These are phyloP conservation scores for Fusarium nygamai DNA, from an alignment of 2,329 filamentous ascomycete species.

Conservation along the genomic window DNA sequence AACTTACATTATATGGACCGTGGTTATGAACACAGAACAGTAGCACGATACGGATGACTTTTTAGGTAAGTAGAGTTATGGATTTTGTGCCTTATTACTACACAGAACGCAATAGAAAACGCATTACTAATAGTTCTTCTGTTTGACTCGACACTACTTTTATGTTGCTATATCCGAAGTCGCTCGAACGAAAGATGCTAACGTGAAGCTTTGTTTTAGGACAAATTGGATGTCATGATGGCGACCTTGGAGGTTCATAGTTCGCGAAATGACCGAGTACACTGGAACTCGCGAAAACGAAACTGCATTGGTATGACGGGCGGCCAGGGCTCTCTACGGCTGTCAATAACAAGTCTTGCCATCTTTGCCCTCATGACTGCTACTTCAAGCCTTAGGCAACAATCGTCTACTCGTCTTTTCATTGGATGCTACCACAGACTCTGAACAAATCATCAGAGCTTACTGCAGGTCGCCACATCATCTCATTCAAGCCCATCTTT, in stretches of 20 bases:
- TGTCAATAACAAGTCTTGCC: not conserved
- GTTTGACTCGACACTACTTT: not conserved
- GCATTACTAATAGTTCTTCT: not conserved
- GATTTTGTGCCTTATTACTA: not conserved
- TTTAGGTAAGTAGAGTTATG: too few relatives aligned
- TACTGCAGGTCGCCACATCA: conserved; percentile 20
- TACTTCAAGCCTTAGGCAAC: conserved; percentile 22
- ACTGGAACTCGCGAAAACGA: not conserved
- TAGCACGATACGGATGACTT: too few relatives aligned
- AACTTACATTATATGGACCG: not conserved
- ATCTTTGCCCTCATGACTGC: not conserved
- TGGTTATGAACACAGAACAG: not conserved
- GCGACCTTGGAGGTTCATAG: not conserved
- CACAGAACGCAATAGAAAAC: not conserved
- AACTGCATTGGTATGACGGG: not conserved
- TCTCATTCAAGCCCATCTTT: conserved; percentile 2
- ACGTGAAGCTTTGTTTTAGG: not conserved
- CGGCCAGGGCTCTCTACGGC: not conserved
- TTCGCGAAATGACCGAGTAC: not conserved
- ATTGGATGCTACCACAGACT: conserved; percentile 18
- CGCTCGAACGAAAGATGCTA: not conserved
- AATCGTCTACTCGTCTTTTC: conserved; percentile 3
- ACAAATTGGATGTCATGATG: not conserved
- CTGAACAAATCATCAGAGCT: conserved; percentile 10
- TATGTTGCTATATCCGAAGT: not conserved